phyloP scores from a whole-genome alignment of 371 early-diverging fungal genomes.

The Mortierella sp. region DNA sequence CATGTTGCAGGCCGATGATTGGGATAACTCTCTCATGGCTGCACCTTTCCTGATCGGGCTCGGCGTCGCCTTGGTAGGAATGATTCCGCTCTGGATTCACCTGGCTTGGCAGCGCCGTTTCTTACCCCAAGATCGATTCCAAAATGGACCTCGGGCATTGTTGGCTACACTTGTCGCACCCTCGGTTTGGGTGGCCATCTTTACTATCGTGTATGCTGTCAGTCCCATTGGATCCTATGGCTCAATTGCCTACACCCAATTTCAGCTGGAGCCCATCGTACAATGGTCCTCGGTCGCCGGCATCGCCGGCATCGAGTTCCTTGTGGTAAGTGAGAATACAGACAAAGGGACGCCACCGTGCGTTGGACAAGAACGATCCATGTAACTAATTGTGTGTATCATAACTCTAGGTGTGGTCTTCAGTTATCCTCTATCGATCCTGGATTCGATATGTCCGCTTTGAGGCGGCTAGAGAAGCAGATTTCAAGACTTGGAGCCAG shows the following conservation, averaged over 20 bases:
- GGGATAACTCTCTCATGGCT: slow-evolving; percentile 25
- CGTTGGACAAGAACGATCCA: too few species aligned
- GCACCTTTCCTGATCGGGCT: slow-evolving; percentile 30
- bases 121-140: slow-evolving; percentile 29
- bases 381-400: too few species aligned
- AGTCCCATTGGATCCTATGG: slow-evolving; percentile 52
- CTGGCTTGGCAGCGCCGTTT: slow-evolving; percentile 48
- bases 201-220: slow-evolving; percentile 38
- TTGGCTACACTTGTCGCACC: slow-evolving; percentile 39
- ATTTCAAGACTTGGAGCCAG: slow-evolving; percentile 14
- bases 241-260: slow-evolving; percentile 42
- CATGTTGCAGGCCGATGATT: slow-evolving; percentile 38
- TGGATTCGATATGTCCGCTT: slow-evolving; percentile 28
- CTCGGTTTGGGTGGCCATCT: slow-evolving; percentile 39
- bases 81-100: slow-evolving; percentile 38
- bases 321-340: slow-evolving; percentile 34
- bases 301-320: slow-evolving; percentile 47
- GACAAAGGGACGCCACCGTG: too few species aligned
- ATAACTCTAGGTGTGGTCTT: slow-evolving; percentile 46
- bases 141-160: slow-evolving; percentile 31
- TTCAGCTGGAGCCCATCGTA: slow-evolving; percentile 43
- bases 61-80: slow-evolving; percentile 8
- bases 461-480: slow-evolving; percentile 7
- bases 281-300: slow-evolving; percentile 53
- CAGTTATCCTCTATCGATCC: slow-evolving; percentile 31